Conservation (phyloP, 2,329 filamentous ascomycete species). For the Fusarium mangiferae region DNA sequence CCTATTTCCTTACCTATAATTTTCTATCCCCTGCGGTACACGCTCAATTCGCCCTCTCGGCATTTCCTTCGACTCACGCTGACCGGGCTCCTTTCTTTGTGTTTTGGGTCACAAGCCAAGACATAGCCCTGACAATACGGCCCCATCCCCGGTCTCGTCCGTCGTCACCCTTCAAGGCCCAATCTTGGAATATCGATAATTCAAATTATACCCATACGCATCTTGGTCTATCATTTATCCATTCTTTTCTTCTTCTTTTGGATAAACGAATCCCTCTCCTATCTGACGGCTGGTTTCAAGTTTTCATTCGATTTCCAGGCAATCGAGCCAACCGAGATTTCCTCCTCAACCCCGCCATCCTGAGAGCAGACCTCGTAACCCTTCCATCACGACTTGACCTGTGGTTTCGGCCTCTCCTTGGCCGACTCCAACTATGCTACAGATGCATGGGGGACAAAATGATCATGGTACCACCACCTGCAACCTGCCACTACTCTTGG, state of each 20-base stretch:
- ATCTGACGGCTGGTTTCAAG: conserved; percentile 23
- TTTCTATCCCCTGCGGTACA: neutral
- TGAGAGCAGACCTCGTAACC: conserved; percentile 28
- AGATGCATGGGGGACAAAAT: conserved; percentile 55
- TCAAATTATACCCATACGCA: conserved; percentile 16
- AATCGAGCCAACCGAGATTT: conserved; percentile 41
- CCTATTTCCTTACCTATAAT: neutral
- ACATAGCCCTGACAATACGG: conserved; percentile 24
- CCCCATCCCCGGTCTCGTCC: conserved; percentile 11
- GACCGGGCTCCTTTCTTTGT: conserved; percentile 31
- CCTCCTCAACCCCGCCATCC: conserved; percentile 43
- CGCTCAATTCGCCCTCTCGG: neutral
- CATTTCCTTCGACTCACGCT: conserved; percentile 6
- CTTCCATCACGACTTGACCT: conserved; percentile 30
- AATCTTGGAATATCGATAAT: conserved; percentile 31
- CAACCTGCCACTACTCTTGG: conserved; percentile 3
- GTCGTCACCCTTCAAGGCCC: conserved; percentile 25
- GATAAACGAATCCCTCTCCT: conserved; percentile 5
- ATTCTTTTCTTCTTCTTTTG: neutral
- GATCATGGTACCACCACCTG: conserved; percentile 52
- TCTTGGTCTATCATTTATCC: neutral
- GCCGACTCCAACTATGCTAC: conserved; percentile 55
- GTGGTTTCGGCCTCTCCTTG: conserved; percentile 35
- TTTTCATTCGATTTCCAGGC: conserved; percentile 25
- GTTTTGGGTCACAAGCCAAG: conserved; percentile 38